Conservation (phyloP, 2,329 filamentous ascomycete genomes). For the Aspergillus vadensis region DNA sequence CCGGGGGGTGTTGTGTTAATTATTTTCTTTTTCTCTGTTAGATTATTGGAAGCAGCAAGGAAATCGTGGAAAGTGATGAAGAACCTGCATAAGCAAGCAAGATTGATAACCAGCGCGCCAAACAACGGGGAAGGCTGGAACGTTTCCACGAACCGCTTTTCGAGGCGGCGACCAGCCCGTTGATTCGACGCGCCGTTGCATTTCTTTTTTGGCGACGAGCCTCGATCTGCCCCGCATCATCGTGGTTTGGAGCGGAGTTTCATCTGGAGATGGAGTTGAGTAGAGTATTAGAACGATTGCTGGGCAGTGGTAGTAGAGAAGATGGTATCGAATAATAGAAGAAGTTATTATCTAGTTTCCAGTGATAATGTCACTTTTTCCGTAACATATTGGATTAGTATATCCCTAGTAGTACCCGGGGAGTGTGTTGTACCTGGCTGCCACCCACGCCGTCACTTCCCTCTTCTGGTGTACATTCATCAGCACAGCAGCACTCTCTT, state of each 20-base stretch:
- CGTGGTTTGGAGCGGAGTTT: conserved; percentile 5
- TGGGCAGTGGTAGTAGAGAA: not conserved
- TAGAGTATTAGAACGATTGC: not conserved
- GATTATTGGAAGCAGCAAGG: not conserved
- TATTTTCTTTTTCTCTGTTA: no score
- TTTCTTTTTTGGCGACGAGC: conserved; percentile 17
- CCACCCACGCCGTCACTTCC: no score
- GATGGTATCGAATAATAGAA: no score
- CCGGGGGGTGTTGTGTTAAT: no score
- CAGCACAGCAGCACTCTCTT: no score
- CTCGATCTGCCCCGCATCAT: conserved; percentile 29
- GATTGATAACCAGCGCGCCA: conserved; percentile 18
- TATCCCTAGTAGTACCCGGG: no score
- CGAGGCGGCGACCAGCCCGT: conserved; percentile 12
- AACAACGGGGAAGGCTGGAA: conserved; percentile 17
- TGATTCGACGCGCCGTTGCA: conserved; percentile 18
- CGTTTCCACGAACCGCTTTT: conserved; percentile 16
- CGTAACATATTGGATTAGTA: no score
- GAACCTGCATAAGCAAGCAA: conserved; percentile 23
- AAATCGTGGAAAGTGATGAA: not conserved
- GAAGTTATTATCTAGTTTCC: no score
- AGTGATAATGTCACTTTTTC: no score
- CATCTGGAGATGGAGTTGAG: not conserved
- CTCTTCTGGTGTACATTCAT: no score
- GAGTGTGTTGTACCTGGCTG: no score